A percentile compares a stretch with the other conserved stretches of the same genome.
Conservation (phyloP, 805 yeast genomes). For the Geotrichum ghanense region DNA sequence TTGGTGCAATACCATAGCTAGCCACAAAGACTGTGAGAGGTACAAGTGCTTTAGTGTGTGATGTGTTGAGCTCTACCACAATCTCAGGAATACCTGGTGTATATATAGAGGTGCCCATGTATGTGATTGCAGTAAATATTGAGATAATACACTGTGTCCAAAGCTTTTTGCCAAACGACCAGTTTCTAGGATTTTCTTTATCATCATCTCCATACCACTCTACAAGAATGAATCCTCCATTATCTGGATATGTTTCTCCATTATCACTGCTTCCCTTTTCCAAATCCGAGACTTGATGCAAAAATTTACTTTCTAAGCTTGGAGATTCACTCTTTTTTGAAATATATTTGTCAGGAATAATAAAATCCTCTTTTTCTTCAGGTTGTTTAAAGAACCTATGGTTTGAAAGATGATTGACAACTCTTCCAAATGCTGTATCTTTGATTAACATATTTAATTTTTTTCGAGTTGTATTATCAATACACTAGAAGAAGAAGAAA, state of each 20-base stretch:
- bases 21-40: conserved; percentile 45
- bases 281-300: too few species aligned
- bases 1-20: conserved; percentile 53
- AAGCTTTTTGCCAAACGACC: conserved; percentile 36
- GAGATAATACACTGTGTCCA: conserved; percentile 39
- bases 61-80: conserved; percentile 34
- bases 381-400: conserved; percentile 17
- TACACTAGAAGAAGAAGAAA: too few species aligned
- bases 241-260: too few species aligned
- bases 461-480: too few species aligned
- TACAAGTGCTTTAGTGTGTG: conserved; percentile 35
- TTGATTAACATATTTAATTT: too few species aligned
- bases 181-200: conserved; percentile 61
- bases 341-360: conserved; percentile 23
- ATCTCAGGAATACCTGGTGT: conserved; percentile 41
- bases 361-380: conserved; percentile 23
- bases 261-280: too few species aligned
- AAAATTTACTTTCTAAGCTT: neutral
- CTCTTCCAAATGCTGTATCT: too few species aligned
- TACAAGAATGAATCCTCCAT: too few species aligned
- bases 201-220: conserved; percentile 32
- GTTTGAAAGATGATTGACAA: conserved; percentile 22
- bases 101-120: conserved; percentile 43
- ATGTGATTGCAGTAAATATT: conserved; percentile 52
- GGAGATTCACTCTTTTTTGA: neutral